Conservation (phyloP, 306 rosid species). For the Prosopis cineraria region DNA sequence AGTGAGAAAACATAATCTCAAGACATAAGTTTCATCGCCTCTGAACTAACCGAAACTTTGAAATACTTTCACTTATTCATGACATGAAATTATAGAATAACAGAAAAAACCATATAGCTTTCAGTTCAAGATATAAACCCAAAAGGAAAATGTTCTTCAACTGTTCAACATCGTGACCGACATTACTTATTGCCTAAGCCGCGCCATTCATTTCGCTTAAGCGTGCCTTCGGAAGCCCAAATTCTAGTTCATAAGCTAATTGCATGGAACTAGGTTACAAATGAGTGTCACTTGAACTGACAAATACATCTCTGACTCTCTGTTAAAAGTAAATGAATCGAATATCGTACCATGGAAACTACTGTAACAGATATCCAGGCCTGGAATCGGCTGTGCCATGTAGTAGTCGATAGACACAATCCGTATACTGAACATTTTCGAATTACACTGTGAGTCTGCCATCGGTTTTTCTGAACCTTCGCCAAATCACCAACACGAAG, state of each 20-base stretch:
- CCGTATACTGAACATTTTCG: constrained; percentile 67
- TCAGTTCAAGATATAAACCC: constrained; percentile 27
- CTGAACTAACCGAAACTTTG: constrained; percentile 1
- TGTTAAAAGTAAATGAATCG: constrained; percentile 9
- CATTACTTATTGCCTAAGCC: neutral
- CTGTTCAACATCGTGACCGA: neutral
- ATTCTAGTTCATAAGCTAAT: neutral
- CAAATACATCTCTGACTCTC: neutral
- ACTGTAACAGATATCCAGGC: constrained; percentile 69
- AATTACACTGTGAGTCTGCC: constrained; percentile 44
- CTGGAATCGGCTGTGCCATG: constrained; percentile 76
- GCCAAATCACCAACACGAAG: neutral
- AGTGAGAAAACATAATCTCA: neutral
- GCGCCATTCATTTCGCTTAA: neutral
- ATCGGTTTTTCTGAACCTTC: constrained; percentile 14
- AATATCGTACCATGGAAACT: constrained; percentile 76
- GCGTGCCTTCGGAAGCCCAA: neutral
- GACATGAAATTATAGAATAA: neutral
- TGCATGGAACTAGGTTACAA: neutral
- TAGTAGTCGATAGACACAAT: constrained; percentile 80
- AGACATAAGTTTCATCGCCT: neutral
- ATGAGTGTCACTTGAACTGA: neutral
- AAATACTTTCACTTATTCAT: constrained; percentile 5
- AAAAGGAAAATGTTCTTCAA: constrained; percentile 11
- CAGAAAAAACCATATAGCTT: neutral